Base-by-base conservation (phyloP, 2,329 filamentous ascomycete species). In the Torrubiellomyces zombiae region DNA sequence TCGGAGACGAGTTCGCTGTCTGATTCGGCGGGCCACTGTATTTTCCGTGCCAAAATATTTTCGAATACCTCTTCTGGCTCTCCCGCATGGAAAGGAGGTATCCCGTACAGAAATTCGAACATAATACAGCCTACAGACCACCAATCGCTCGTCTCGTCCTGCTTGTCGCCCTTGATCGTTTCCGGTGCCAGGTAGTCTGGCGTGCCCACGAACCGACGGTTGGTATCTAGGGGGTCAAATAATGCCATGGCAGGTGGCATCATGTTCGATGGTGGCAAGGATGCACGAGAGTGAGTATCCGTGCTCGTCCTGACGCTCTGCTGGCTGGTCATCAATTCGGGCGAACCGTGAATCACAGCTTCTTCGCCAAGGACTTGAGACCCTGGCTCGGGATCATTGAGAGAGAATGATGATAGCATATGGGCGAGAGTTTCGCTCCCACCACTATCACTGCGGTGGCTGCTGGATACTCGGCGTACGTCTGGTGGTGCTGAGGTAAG, bases 91-190 rank as follows among this genome's bases (percentile, higher is more conserved):
- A 98, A 98, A 1, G 89, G 89, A 1, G 89, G 89, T 29, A 81
- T 76, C 1, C 89, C 89, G 43, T 81, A 95, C 3, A 98, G 57
- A 37, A 93, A 94, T 43, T 98, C 89, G 41, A 94, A 98, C 50
- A 95, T 58, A 38, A 98, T 95, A 48, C 91, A 98, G 1, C 89
- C 89, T n/a, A 98, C 65, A 13, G 89, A 95, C 89, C 89, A 98
- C 89, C 89, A 98, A 70, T 98, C 89, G 45, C 89, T 95, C 37
- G 86, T 89, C 49, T 95, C 86, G 43, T 98, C 89, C 49, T 98
- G 89, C 2, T 86, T 83, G 36, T 83, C 74, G 24, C 91, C 89
- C 36, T 82, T 85, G 44, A 98, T 92, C 0, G 91, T 98, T 47
- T 98, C 91, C 0, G 89, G 89, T 0, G 89, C 89, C 9, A 98